A percentile compares a stretch with the other conserved stretches of the same genome.
phyloP scores from a whole-genome alignment of 495 filamentous ascomycete species.

The Clohesyomyces aquaticus region DNA sequence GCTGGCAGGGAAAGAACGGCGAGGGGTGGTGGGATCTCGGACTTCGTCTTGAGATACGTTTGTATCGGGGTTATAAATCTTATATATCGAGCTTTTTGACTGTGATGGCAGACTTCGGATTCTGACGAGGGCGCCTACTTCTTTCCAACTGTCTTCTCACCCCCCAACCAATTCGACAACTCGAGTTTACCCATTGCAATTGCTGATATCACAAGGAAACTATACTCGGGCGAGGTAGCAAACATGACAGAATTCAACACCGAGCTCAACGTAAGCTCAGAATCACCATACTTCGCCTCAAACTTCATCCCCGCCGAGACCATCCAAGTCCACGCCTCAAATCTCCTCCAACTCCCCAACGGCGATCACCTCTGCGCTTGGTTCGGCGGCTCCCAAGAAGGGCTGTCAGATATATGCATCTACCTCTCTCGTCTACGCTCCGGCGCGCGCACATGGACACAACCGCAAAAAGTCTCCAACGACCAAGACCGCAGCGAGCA shows the following conservation, averaged over 20 bases:
- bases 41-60: background rate
- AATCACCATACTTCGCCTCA: slow-evolving; percentile 12
- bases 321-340: slow-evolving; percentile 20
- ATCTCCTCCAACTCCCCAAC: slow-evolving; percentile 18
- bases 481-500: slow-evolving; percentile 21
- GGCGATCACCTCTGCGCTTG: slow-evolving; percentile 20
- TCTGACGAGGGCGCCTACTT: too few relatives aligned
- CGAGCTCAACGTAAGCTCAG: slow-evolving; percentile 5
- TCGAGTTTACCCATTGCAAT: too few relatives aligned
- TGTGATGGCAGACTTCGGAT: too few relatives aligned
- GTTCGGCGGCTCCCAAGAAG: slow-evolving; percentile 25
- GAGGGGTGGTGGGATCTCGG: background rate
- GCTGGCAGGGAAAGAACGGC: slow-evolving; percentile 17
- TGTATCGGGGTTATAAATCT: too few relatives aligned
- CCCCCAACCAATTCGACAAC: too few relatives aligned
- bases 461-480: slow-evolving; percentile 8
- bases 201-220: too few relatives aligned
- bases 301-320: slow-evolving; percentile 16
- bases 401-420: slow-evolving; percentile 16
- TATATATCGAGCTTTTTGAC: background rate
- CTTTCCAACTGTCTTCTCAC: too few relatives aligned
- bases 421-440: slow-evolving; percentile 8
- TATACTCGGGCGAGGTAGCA: background rate
- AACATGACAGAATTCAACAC: slow-evolving; percentile 14
- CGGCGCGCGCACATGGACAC: slow-evolving; percentile 7